Base-by-base conservation (phyloP, 108 stramenopile genomes). In the Nitzschia sp. region DNA sequence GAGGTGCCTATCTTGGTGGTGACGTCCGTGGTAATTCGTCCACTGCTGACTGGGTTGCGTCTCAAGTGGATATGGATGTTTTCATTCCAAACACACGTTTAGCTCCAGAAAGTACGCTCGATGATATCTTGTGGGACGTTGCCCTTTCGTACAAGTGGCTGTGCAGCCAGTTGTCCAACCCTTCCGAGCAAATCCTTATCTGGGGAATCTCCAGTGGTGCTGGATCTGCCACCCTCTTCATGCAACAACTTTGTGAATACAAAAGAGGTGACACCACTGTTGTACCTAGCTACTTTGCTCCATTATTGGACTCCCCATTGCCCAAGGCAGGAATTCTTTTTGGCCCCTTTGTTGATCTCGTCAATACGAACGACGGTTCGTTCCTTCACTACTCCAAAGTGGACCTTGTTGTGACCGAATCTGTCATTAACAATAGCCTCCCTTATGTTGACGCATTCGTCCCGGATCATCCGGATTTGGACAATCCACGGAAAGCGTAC, bases 321-420 rank as follows among this genome's bases (percentile, higher is more conserved):
- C 87, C 87, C 51, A 58, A 57, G 7, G 84, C 81, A 19, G 87
- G 76, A 7, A 86, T 89, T 0, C 50, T 89, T 10, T 69, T 89
- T 72, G 82, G 82, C n/a, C 90, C 90, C 0, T 92, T 87, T 79
- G 83, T 86, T 8, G 90, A 92, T 71, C 87, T 87, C 56, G 82
- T 81, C 8, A 65, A 75, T 10, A 22, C 21, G 26, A 56, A 53
- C 46, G 81, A 75, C 50, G 88, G 88, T 14, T 76, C 84, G 7
- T 83, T 92, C 64, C 41, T 72, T 15, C 83, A 84, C 39, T 87
- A 79, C 62, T 72, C 81, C 10, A 69, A 71, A 50, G 86, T 85
- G 77, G 90, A 92, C 77, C 78, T 87, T 55, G 73, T 92, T 63
- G 90, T 92, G 41, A 92, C 83, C 53, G 81, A 85, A 50, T 70